Conservation (phyloP, 1,284 basidiomycete species). For the Malassezia vespertilionis region DNA sequence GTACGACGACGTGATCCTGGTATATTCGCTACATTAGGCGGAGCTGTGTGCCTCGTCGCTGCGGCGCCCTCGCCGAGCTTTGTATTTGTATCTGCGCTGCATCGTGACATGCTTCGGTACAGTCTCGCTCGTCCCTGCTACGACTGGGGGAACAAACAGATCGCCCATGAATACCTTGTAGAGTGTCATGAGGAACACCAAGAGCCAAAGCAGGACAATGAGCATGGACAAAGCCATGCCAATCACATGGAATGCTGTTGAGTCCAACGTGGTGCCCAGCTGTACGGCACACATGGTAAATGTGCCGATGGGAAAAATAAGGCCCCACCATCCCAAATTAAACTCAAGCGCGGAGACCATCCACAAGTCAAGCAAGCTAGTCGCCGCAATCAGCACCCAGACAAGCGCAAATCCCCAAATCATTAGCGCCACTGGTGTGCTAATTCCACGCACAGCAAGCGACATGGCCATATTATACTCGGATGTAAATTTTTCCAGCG, state of each 20-base stretch:
- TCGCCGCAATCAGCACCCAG: slow-evolving; percentile 49
- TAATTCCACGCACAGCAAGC: slow-evolving; percentile 24
- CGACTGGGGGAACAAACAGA: slow-evolving; percentile 29
- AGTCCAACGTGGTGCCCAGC: slow-evolving; percentile 27
- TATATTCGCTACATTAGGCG: no score
- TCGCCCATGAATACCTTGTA: slow-evolving; percentile 14
- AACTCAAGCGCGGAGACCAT: slow-evolving; percentile 26
- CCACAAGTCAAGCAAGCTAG: slow-evolving; percentile 31
- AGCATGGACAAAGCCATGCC: slow-evolving; percentile 23
- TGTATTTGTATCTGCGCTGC: slow-evolving; percentile 24
- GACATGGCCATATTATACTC: slow-evolving; percentile 24
- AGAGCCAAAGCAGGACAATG: slow-evolving; percentile 28
- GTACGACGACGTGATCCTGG: no score
- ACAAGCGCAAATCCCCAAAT: slow-evolving; percentile 51
- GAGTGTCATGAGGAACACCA: slow-evolving; percentile 19
- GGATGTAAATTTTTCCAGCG: slow-evolving; percentile 5
- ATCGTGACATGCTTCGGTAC: slow-evolving; percentile 22
- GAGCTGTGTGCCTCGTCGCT: no score
- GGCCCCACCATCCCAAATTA: slow-evolving; percentile 38
- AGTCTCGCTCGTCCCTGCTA: slow-evolving; percentile 26
- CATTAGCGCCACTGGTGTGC: slow-evolving; percentile 41
- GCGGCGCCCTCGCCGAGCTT: no score
- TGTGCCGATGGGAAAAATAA: slow-evolving; percentile 34
- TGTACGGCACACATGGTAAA: slow-evolving; percentile 25
- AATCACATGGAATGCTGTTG: slow-evolving; percentile 23